Evolutionary conservation across 306 rosid genomes (phyloP).

Genomic region (Pachyrhizus erosus): DNA sequence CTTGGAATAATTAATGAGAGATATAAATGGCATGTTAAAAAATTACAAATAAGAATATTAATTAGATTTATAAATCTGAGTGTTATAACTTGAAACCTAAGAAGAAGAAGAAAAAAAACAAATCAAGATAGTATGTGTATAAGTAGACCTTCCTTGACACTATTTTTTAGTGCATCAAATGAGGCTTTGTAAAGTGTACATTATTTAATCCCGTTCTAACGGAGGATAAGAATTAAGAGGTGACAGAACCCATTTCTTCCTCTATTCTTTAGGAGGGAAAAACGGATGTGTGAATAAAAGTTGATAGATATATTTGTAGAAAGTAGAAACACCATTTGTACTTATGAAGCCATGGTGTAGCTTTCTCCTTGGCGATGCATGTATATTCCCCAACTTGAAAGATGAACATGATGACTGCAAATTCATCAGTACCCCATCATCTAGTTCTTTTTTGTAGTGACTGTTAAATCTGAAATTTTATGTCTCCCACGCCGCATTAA

Average conservation of each 20-base stretch:
- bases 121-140: background rate
- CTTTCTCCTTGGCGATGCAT: background rate
- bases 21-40: background rate
- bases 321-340: background rate
- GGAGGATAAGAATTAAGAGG: background rate
- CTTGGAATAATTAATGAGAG: background rate
- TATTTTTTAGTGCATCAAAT: background rate
- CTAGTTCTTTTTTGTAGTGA: background rate
- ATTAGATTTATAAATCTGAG: background rate
- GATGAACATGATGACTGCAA: background rate
- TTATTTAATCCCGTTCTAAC: background rate
- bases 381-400: background rate
- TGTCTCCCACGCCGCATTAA: slow-evolving; percentile 2
- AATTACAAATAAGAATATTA: background rate
- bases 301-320: background rate
- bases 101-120: background rate
- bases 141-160: background rate
- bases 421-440: slow-evolving; percentile 21
- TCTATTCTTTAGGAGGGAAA: background rate
- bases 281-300: background rate
- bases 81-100: background rate
- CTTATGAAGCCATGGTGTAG: background rate
- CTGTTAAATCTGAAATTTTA: slow-evolving; percentile 4
- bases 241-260: background rate
- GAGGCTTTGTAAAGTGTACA: background rate